Base-by-base conservation (phyloP, 2,329 filamentous ascomycete species). In the Phialophora tarda region DNA sequence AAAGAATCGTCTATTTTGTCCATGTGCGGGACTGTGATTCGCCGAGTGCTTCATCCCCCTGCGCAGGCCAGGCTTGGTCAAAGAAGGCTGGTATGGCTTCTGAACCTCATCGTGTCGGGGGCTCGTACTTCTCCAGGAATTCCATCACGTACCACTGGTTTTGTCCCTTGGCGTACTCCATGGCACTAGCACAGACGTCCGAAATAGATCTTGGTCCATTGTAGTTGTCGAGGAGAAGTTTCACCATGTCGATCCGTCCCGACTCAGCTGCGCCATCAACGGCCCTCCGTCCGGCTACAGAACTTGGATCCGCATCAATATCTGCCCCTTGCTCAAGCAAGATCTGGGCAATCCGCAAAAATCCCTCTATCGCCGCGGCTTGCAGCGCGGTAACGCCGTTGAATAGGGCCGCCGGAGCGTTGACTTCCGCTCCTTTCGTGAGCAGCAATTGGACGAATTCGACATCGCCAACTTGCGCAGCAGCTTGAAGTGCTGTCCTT, bases 261-360 rank as follows among this genome's bases (percentile, higher is more conserved):
- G 0, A 2, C 28, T 47, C 24, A 6, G 60, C 60, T 44, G 60
- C 60, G 7, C 60, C 60, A 7, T 62, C 60, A 26, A 62, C 56
- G 17, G 60, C 60, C 11, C 60, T 32, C 21, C 60, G n/a, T 26
- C 60, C 60, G 1, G 3, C 10, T 0, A 3, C 3, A 17, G 50
- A 23, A 56, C 60, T 62, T 50, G 63, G 63, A 17, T 65, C 63
- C 14, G 50, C 60, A 65, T 71, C 71, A 6, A 72, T 68, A 34
- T 73, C 48, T 4, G 73, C 73, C 6, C 70, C 71, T 28, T 69
- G 62, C 28, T 60, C 62, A 14, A 74, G 60, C 4, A 74, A 60
- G n/a, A 71, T 55, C 34, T 66, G 65, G 14, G 72, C 71, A 14
- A 74, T 56, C 0, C 63, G 59, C 56, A 68, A 59, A 64, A 66